Evolutionary conservation across 768 basidiomycete genomes (phyloP).

Genomic region (Mrakia hoshinonis): DNA sequence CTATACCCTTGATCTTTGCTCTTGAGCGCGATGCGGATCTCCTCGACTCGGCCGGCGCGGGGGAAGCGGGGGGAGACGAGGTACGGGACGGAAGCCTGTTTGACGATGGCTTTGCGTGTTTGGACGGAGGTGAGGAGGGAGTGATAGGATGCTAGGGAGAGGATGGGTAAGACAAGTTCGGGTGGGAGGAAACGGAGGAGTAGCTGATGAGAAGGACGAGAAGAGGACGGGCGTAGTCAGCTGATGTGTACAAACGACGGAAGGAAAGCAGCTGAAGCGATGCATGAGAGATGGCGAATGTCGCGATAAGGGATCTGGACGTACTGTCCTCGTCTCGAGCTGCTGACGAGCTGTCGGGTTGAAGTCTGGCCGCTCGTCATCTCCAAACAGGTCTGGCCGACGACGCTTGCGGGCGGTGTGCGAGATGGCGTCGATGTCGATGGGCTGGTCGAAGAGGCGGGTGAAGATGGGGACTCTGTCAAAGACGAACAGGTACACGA

Average conservation of each 20-base stretch:
- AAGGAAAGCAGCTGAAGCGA: too few species aligned
- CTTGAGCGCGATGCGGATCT: background rate
- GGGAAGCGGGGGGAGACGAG: background rate
- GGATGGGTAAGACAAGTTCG: conserved; percentile 7
- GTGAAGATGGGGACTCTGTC: background rate
- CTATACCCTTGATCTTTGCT: conserved; percentile 7
- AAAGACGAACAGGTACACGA: conserved; percentile 3
- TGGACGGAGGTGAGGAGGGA: background rate
- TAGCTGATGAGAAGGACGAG: background rate
- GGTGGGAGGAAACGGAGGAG: conserved; percentile 14
- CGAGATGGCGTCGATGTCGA: background rate
- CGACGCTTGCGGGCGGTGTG: background rate
- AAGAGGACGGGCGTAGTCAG: conserved; percentile 4
- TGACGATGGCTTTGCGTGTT: background rate
- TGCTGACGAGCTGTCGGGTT: background rate
- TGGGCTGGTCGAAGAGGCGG: background rate
- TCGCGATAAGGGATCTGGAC: background rate
- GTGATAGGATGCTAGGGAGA: background rate
- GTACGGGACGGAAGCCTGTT: background rate
- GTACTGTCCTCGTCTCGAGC: background rate
- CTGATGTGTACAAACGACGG: too few species aligned
- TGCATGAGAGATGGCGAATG: background rate
- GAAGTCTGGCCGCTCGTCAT: background rate
- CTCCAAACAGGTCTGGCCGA: background rate
- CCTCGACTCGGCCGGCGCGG: background rate